Evolutionary conservation across 202 grass and related monocot genomes (phyloP).

Genomic region (Hordeum pubiflorum): DNA sequence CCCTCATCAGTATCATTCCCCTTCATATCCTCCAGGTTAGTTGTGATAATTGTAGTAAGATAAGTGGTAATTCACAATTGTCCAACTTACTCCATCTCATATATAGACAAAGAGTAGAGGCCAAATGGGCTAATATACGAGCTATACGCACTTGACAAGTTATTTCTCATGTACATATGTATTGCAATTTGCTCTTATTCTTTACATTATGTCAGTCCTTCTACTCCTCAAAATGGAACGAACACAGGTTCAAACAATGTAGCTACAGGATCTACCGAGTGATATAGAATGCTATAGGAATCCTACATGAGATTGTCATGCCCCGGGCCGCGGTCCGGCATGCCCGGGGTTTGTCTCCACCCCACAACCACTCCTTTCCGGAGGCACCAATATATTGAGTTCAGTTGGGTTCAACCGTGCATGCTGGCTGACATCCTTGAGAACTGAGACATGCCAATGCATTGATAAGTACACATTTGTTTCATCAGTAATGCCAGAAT

Average conservation of each 20-base stretch:
- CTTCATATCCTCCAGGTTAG: slow-evolving; percentile 56
- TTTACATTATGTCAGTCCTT: slow-evolving; percentile 26
- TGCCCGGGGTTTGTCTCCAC: neutral
- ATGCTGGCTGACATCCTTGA: neutral
- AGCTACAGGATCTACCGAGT: neutral
- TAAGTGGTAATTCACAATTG: neutral
- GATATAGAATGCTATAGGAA: neutral
- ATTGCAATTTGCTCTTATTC: slow-evolving; percentile 2
- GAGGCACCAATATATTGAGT: slow-evolving; percentile 24
- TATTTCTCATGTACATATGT: neutral
- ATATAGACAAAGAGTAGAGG: neutral
- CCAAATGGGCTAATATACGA: neutral
- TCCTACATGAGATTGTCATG: neutral
- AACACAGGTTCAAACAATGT: slow-evolving; percentile 21
- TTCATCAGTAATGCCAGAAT: neutral
- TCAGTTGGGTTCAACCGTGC: neutral
- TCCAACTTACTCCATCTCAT: neutral
- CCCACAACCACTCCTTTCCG: neutral
- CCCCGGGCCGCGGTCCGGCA: no score
- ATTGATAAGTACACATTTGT: neutral
- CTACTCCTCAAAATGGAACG: slow-evolving; percentile 25
- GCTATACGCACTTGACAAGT: neutral
- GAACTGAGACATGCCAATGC: slow-evolving; percentile 12
- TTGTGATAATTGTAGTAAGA: slow-evolving; percentile 3
- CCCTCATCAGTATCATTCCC: slow-evolving; percentile 24